Base-by-base conservation (phyloP, 1,284 basidiomycete species). In the Leccinum cinnamomeum region DNA sequence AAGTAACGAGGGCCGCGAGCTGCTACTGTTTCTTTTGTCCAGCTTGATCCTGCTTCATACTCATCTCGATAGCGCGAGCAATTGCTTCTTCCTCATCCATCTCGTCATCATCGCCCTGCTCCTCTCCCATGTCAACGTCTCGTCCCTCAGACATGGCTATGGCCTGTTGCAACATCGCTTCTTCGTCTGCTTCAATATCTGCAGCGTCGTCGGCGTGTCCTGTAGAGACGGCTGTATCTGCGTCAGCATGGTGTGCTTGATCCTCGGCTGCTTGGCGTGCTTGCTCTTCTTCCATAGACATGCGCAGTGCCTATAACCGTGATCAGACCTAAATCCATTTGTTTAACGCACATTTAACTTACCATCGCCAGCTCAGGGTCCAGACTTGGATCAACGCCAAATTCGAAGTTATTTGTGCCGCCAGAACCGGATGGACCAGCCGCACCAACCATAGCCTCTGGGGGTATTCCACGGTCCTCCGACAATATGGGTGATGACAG, bases 311-410 rank as follows among this genome's bases (percentile, higher is more conserved):
- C 95, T 97, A 70, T 50, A 55, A 30, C 61, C 46, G 51, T 33
- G 35, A 37, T 65, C 35, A 67, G 53, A 18, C 16, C 44, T 56
- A 51, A 35, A 46, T 54, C 20, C 14, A n/a, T 48, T 6, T 35
- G 18, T 23, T 39, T 0, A 35, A 23, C 28, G 35, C 18, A 44
- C 11, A 1, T 53, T 53, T 61, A 48, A 30, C 79, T 63, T 64
- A 95, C 95, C 95, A 98, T 96, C 3, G 97, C 97, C 60, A 99
- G 82, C 74, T 99, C 97, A 1, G 97, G 97, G 76, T 98, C 97
- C 68, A 97, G 82, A 72, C 87, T 94, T 2, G 97, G 95, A 76
- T 99, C 97, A 16, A 99, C 89, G 54, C 93, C 95, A 69, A 95
- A 95, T 69, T 95, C 94, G 70, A 91, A 95, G 65, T 85, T 84